Evolutionary conservation across 2,329 filamentous ascomycete species (phyloP), one percentile per base, ranked within the genome.

Genomic region (Fusarium heterosporum): DNA sequence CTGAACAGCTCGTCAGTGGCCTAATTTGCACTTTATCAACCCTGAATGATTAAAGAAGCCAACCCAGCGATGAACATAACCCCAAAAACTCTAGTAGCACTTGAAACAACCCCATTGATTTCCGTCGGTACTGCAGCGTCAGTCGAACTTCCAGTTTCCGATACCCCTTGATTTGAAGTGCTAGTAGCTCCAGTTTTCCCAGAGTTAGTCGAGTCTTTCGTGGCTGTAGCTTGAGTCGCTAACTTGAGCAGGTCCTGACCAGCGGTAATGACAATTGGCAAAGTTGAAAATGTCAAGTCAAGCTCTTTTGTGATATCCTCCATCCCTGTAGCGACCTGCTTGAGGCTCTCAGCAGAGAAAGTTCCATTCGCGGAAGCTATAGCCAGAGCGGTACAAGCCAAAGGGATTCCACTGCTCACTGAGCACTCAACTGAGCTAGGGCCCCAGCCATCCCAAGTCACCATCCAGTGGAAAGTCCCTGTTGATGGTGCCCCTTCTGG

Each of bases 381-480:
- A 2, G 19, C 4, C 5, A 25, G 39, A 12, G 25, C 26, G 1
- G 56, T 58, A 8, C 56, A 60, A 19, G 9, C 17, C 16, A 52
- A 14, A 14, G 40, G 26, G 17, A 17, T 39, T 3, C 54, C 46
- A 3, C 55, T 53, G 17, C 54, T 59, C 17, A 59, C n/a, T 9
- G 59, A 8, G 4, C 54, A 51, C 10, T 60, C 28, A n/a, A 59
- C 28, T 14, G 45, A 59, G 3, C 19, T 25, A 32, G 16, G 11
- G 3, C 26, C 17, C 16, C 26, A n/a, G 10, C 36, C 19, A 5
- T 16, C 12, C 10, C n/a, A 8, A 9, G 13, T 9, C 12, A 55
- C 6, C 48, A 61, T 55, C 30, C 30, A 61, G 28, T 61, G 59
- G n/a, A 61, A 61, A 3, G 34, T 16, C 12, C 59, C 59, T 1